Evolutionary conservation across 768 basidiomycete genomes (phyloP).

Genomic region (Serendipita sp.): DNA sequence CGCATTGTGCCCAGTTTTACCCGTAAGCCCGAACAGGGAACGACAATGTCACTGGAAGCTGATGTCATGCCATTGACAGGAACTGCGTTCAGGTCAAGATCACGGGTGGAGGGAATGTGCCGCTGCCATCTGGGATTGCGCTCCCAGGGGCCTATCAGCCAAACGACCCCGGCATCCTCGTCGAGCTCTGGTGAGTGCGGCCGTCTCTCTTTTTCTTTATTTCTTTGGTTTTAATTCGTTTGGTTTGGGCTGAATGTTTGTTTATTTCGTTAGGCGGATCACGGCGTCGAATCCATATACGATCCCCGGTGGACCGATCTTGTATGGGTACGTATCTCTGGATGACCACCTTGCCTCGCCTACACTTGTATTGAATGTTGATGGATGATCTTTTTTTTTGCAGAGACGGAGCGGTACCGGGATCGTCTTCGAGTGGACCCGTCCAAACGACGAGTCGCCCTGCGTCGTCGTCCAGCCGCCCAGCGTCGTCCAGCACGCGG

Average conservation of each 20-base stretch:
- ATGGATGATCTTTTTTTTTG: too few relatives aligned
- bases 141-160: background rate
- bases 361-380: too few relatives aligned
- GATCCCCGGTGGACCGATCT: background rate
- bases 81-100: slow-evolving; percentile 6
- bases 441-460: too few relatives aligned
- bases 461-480: too few relatives aligned
- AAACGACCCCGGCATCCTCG: background rate
- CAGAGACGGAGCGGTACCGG: too few relatives aligned
- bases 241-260: too few relatives aligned
- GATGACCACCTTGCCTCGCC: background rate
- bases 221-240: background rate
- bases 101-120: background rate
- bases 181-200: background rate
- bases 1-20: background rate
- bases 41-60: too few relatives aligned
- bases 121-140: background rate
- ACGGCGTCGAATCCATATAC: background rate
- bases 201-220: too few relatives aligned
- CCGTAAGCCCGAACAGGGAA: too few relatives aligned
- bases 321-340: background rate
- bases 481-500: too few relatives aligned
- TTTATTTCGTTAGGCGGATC: background rate
- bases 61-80: background rate
- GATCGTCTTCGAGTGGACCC: too few relatives aligned